phyloP scores from a whole-genome alignment of 305 asterid genomes.

The Vinca major region DNA sequence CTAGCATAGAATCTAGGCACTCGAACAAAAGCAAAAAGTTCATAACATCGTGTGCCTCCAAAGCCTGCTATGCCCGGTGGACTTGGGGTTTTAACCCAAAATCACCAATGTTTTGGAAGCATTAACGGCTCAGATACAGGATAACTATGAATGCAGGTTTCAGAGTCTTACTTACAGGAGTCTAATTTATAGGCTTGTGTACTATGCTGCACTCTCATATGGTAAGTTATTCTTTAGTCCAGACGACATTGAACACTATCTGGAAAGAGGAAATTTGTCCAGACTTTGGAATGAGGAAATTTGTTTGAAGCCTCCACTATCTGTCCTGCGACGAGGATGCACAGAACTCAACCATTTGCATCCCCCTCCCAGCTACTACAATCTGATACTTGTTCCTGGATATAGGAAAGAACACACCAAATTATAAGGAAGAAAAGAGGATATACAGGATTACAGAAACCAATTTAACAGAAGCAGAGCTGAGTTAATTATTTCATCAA shows the following conservation, averaged over 20 bases:
- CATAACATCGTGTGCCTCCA: too few species aligned
- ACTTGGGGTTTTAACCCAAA: background rate
- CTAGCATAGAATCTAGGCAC: too few species aligned
- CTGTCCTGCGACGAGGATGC: constrained; percentile 14
- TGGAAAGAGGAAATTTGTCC: too few species aligned
- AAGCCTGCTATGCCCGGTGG: background rate
- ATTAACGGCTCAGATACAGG: background rate
- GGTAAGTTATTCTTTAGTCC: too few species aligned
- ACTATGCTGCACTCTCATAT: too few species aligned
- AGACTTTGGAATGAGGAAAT: background rate
- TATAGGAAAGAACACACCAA: background rate
- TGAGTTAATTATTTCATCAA: constrained; percentile 14
- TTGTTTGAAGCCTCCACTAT: background rate
- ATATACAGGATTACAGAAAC: background rate
- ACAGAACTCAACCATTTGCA: constrained; percentile 72
- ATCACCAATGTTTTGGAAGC: background rate
- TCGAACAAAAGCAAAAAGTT: too few species aligned
- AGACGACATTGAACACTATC: too few species aligned
- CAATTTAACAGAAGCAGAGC: background rate
- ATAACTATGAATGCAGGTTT: background rate
- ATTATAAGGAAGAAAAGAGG: background rate
- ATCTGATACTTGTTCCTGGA: constrained; percentile 72
- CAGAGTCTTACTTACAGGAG: too few species aligned
- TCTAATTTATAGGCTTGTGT: too few species aligned
- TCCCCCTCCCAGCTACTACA: constrained; percentile 94